A percentile compares a stretch with the other conserved stretches of the same genome.
phyloP scores from a whole-genome alignment of 2,329 filamentous ascomycete species.

The Uncinocarpus reesii region DNA sequence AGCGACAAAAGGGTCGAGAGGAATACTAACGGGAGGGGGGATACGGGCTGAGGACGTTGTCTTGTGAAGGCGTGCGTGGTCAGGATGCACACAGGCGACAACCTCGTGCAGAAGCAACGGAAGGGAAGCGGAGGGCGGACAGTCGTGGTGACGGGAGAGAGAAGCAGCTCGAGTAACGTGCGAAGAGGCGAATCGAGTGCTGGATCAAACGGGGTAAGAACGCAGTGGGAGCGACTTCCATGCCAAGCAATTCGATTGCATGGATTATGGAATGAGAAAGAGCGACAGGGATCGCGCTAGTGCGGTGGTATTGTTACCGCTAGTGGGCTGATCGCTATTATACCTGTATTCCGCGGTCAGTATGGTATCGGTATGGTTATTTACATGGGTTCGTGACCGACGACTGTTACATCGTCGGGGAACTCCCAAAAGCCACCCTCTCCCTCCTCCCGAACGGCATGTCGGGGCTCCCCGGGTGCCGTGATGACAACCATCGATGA shows the following conservation, averaged over 20 bases:
- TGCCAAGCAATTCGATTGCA: conserved; percentile 12
- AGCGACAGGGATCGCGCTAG: background rate
- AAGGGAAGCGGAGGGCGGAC: background rate
- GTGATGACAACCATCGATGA: too few relatives aligned
- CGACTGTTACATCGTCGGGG: conserved; percentile 4
- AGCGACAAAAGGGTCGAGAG: background rate
- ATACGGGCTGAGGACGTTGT: too few relatives aligned
- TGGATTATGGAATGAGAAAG: conserved; percentile 12
- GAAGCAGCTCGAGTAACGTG: conserved; percentile 5
- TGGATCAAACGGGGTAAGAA: background rate
- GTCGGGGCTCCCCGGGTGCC: too few relatives aligned
- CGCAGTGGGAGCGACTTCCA: conserved; percentile 6
- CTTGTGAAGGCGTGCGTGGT: background rate
- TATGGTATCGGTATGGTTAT: background rate
- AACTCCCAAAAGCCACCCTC: background rate
- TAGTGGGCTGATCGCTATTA: background rate
- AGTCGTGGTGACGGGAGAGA: background rate
- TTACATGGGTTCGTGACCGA: conserved; percentile 4
- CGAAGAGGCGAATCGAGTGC: conserved; percentile 4
- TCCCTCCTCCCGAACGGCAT: background rate
- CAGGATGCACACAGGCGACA: background rate
- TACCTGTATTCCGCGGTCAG: too few relatives aligned
- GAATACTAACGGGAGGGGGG: too few relatives aligned
- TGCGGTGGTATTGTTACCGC: conserved; percentile 2
- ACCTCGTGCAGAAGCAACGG: background rate